Evolutionary conservation across 2,329 filamentous ascomycete species (phyloP).

Genomic region (Colletotrichum liriopes): DNA sequence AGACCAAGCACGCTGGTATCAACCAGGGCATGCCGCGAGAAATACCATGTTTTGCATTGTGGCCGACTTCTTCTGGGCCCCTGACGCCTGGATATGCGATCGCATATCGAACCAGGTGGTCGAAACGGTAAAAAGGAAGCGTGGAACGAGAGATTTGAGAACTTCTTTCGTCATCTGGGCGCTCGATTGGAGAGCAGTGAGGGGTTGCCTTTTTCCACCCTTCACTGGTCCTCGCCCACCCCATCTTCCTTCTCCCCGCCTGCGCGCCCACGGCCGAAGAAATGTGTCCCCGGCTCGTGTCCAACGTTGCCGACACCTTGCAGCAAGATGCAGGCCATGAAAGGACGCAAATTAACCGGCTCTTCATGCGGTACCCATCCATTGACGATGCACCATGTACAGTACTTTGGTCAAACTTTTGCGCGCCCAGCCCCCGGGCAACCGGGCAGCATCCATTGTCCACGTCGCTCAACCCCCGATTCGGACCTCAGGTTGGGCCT

Average conservation of each 20-base stretch:
- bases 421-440: constrained; percentile 26
- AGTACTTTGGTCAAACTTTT: constrained; percentile 29
- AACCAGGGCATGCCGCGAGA: background rate
- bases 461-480: constrained; percentile 19
- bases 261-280: constrained; percentile 14
- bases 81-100: constrained; percentile 9
- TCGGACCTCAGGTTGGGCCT: constrained; percentile 19
- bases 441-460: constrained; percentile 18
- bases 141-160: constrained; percentile 1
- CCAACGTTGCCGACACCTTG: constrained; percentile 22
- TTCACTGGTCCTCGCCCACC: constrained; percentile 16
- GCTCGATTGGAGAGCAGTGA: background rate
- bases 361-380: background rate
- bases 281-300: background rate
- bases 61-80: constrained; percentile 8
- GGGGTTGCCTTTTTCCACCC: constrained; percentile 10
- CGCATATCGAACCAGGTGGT: constrained; percentile 2
- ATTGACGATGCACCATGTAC: constrained; percentile 24
- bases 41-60: constrained; percentile 2
- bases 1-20: constrained; percentile 12
- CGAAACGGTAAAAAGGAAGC: constrained; percentile 35
- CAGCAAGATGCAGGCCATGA: constrained; percentile 18
- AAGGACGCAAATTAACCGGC: background rate
- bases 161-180: constrained; percentile 21
- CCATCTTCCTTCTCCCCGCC: constrained; percentile 16